Percentiles rank a stretch among this genome's conserved stretches.
phyloP scores from a whole-genome alignment of 352 stramenopile genomes.

The Blastocystis sp. region DNA sequence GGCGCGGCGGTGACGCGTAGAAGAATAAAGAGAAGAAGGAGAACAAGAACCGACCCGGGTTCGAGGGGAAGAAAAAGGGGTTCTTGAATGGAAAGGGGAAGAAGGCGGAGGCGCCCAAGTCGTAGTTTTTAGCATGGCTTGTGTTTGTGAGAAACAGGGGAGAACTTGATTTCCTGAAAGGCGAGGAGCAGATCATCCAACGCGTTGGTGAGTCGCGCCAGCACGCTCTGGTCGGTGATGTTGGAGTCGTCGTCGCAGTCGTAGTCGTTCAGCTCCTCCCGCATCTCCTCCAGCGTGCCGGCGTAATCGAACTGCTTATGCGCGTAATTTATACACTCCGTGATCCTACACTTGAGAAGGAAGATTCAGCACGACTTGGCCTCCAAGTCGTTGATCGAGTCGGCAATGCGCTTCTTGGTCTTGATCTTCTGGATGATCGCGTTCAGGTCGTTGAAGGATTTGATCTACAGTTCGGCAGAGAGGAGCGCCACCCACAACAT shows the following conservation, averaged over 20 bases:
- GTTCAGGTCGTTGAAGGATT: constrained; percentile 61
- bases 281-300: neutral
- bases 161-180: constrained; percentile 47
- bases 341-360: constrained; percentile 6
- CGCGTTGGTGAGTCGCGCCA: constrained; percentile 51
- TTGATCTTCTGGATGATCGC: constrained; percentile 52
- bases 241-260: constrained; percentile 62
- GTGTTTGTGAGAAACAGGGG: constrained; percentile 21
- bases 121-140: constrained; percentile 10
- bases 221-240: constrained; percentile 16
- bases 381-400: constrained; percentile 25
- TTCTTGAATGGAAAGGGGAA: constrained; percentile 58
- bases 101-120: neutral
- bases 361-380: neutral
- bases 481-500: neutral
- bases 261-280: constrained; percentile 25
- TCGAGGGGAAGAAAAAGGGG: constrained; percentile 58
- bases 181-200: constrained; percentile 33
- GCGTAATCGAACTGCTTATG: constrained; percentile 34
- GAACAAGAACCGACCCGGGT: constrained; percentile 50
- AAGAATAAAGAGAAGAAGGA: constrained; percentile 45
- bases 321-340: constrained; percentile 55
- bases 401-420: constrained; percentile 64
- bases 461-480: constrained; percentile 7
- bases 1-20: neutral